Base-by-base conservation (phyloP, 2,329 filamentous ascomycete genomes). In the Aspergillus proliferans region DNA sequence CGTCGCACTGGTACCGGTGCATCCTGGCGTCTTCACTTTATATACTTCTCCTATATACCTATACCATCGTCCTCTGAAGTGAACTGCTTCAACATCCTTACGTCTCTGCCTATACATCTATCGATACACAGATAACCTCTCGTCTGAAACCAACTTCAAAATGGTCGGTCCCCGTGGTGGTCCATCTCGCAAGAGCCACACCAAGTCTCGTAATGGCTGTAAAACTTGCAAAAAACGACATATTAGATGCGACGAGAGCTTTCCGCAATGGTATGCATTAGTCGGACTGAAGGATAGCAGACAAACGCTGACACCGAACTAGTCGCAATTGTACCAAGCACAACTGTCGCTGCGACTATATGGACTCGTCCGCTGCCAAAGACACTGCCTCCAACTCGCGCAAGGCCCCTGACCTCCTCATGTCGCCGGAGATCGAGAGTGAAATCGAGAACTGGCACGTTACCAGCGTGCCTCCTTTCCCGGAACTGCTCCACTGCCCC, bases 321-420 rank as follows among this genome's bases (percentile, higher is more conserved):
- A 95, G 91, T 76, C 89, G 89, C 64, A 98, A 98, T 73, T 98
- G 93, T 74, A 96, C 92, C 53, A 98, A 97, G 75, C 93, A 98
- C 75, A 95, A 96, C 75, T 93, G 94, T 62, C 87, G 91, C 64
- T 98, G 93, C 73, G 93, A 95, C 61, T 98, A 97, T 76, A 94
- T 95, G 79, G 91, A 97, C 67, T 84, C 85, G 64, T 82, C 87
- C 44, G 77, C 82, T 42, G 78, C 85, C 52, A 71, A 62, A 43
- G 78, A 80, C 56, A 78, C 78, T 54, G 74, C 71, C 49, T 67
- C 73, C 46, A 71, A 70, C 51, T 72, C 76, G 53, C 75, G 76
- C 42, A 76, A 78, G 54, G 73, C 77, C 52, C 75, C 80, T 18
- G 77, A 83, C 58, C 80, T 97, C 47, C 82, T 93, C 67, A 94